Base-by-base conservation (phyloP, 2,329 filamentous ascomycete species). In the Ophiostoma novo-ulmi region DNA sequence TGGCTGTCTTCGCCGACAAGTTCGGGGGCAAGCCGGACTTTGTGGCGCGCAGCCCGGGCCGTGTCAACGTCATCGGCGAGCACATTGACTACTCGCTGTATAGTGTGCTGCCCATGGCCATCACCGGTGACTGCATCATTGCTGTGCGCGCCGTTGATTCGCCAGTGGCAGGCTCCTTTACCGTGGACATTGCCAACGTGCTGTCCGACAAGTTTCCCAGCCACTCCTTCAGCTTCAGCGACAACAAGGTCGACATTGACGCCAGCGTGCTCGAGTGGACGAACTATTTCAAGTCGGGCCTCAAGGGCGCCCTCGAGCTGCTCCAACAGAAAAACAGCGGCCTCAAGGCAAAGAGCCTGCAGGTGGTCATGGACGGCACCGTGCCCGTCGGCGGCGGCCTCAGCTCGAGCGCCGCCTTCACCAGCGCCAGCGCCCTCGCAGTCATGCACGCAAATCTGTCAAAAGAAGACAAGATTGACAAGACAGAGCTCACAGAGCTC, bases 1-100 rank as follows among this genome's bases (percentile, higher is more conserved):
- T 94, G 61, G 81, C 85, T 69, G 85, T 85, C 75, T 98, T 98
- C 81, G 83, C 89, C 75, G 80, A 85, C 71, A 82, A 81, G 61
- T 97, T 94, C 80, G 89, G 88, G 75, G 85, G 87, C 69, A 82
- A 85, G 20, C 89, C 94, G 55, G 86, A 91, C 72, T 97, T 97
- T 77, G 88, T 98, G 26, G 88, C 94, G 11, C 89, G 95, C 73
- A 97, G 94, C 70, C 95, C 95, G 0, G 95, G 95, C 72, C 88
- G 95, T 75, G 95, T 99, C 75, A 98, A 98, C 82, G 95, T 99
- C 77, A 97, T 99, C 78, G 95, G 95, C 80, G 95, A 99, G 85
- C 95, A 99, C 82, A 97, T 99, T 77, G 95, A 99, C 83, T 99
- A 99, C 82, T 97, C 93, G 17, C 87, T 99, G 26, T 99, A 98